A percentile compares a stretch with the other conserved stretches of the same genome.
These are phyloP conservation scores for Dryadomyces sulphureus DNA, from an alignment of 2,329 filamentous ascomycete species.

Conservation along the genomic window DNA sequence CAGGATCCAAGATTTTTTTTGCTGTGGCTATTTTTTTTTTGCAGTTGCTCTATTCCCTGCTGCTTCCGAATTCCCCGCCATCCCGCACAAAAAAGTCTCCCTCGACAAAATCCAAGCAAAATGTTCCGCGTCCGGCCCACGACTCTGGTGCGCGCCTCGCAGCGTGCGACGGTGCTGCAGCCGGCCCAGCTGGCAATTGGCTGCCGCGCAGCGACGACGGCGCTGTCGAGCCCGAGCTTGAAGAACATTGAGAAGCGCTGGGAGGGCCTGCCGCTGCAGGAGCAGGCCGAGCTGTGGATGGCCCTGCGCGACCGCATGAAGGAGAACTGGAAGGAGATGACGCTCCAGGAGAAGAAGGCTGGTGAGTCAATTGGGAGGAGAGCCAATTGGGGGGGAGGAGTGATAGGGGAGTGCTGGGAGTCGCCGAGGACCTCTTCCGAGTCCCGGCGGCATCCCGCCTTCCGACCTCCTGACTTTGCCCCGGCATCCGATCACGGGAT, in stretches of 20 bases:
- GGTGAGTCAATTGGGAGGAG: slow-evolving; percentile 58
- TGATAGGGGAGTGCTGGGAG: no score
- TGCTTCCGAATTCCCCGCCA: neutral
- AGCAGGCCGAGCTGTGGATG: slow-evolving; percentile 99
- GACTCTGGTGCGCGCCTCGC: slow-evolving; percentile 32
- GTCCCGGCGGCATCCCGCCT: neutral
- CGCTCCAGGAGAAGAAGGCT: slow-evolving; percentile 95
- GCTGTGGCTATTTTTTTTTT: neutral
- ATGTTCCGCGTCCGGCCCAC: slow-evolving; percentile 42
- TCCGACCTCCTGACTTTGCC: neutral
- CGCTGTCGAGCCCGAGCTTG: slow-evolving; percentile 94
- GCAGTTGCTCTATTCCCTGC: neutral
- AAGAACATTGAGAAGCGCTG: slow-evolving; percentile 99
- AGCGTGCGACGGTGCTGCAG: slow-evolving; percentile 13
- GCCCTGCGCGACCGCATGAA: slow-evolving; percentile 96
- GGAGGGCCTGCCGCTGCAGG: slow-evolving; percentile 94
- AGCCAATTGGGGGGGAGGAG: neutral
- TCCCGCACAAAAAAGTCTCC: neutral
- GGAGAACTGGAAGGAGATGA: slow-evolving; percentile 90
- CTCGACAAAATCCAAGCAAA: slow-evolving; percentile 13
- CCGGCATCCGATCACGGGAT: neutral
- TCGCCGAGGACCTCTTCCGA: no score
- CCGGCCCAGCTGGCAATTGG: slow-evolving; percentile 26
- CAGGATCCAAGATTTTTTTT: no score
- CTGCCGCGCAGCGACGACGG: slow-evolving; percentile 48